Evolutionary conservation across 306 rosid genomes (phyloP), one percentile per base, ranked within the genome.

Genomic region (Sphenostylis stenocarpa): DNA sequence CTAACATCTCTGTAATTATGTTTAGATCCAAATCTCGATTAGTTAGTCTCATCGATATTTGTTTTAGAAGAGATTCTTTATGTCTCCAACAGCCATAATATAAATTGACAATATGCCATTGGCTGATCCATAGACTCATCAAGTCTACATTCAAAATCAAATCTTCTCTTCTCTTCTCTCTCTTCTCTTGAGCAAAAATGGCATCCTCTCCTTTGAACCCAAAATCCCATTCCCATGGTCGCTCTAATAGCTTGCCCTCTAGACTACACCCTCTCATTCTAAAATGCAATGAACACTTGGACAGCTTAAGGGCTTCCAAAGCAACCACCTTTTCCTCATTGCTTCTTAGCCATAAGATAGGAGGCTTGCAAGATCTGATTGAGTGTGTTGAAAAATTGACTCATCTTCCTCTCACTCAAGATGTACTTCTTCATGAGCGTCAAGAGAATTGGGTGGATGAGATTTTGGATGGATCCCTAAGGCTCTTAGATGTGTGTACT

Each of bases 401-500:
- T 26, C 80, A 21, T 9, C 70, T 56, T 44, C 71, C 80, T 6
- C 79, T 65, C 17, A 53, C 76, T 0, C 84, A 44, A 4, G 63
- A 78, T 36, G 31, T 29, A 9, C 80, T 80, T 73, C 2, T 72
- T 24, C 77, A 36, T 1, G 38, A 72, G 47, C 24, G 7, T 69
- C 61, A 69, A 48, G 44, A 69, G 21, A 69, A 48, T 28, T 71
- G 19, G 61, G 70, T 57, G 2, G 62, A 81, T 45, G 76, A 47
- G 70, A 28, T 74, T n/a, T 36, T 72, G 52, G 77, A 72, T 55
- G 77, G 76, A 72, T 72, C 77, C 52, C 23, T 17, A 56, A 53
- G 55, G 47, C 80, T 80, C 69, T 81, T 81, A 33, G 80, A 81
- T 9, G 76, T 36, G 55, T 82, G 85, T 9, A 65, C 39, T 53